These are phyloP conservation scores for Aspergillus sp. DNA, from an alignment of 2,329 filamentous ascomycete genomes.

Conservation along the genomic window DNA sequence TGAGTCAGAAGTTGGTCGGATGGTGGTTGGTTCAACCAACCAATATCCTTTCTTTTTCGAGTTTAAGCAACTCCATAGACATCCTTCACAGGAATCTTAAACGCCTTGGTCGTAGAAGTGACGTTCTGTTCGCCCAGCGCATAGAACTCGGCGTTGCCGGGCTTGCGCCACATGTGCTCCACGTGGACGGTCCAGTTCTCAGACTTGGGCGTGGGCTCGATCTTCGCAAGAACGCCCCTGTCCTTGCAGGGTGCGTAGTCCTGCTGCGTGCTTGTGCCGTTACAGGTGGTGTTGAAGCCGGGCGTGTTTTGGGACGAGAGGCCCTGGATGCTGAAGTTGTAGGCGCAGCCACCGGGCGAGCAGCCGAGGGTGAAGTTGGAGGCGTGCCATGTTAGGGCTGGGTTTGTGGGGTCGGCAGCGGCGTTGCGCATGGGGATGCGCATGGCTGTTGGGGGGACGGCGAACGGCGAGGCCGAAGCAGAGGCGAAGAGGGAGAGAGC, in stretches of 20 bases:
- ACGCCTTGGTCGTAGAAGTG: conserved; percentile 18
- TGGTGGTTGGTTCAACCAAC: neutral
- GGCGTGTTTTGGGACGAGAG: conserved; percentile 28
- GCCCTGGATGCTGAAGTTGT: conserved; percentile 33
- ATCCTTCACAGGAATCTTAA: conserved; percentile 23
- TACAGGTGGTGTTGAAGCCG: conserved; percentile 36
- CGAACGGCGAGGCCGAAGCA: conserved; percentile 2
- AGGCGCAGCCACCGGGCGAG: conserved; percentile 34
- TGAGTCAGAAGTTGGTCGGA: too few species aligned
- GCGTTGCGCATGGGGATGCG: neutral
- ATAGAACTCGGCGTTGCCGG: conserved; percentile 18
- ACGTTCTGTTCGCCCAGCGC: conserved; percentile 24
- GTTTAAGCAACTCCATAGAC: conserved; percentile 29
- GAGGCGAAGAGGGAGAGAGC: neutral
- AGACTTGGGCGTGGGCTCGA: conserved; percentile 17
- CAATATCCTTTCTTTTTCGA: neutral
- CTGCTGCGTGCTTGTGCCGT: conserved; percentile 23
- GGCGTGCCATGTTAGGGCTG: conserved; percentile 31
- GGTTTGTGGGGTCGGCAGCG: conserved; percentile 6
- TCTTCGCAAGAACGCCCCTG: conserved; percentile 21
- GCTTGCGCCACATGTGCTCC: conserved; percentile 26
- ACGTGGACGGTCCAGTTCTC: conserved; percentile 29
- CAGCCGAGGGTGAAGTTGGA: conserved; percentile 32
- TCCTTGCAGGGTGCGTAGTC: conserved; percentile 25
- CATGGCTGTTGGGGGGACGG: conserved; percentile 12